phyloP scores from a whole-genome alignment of 768 basidiomycete species.

The Lentinula guzmanii region DNA sequence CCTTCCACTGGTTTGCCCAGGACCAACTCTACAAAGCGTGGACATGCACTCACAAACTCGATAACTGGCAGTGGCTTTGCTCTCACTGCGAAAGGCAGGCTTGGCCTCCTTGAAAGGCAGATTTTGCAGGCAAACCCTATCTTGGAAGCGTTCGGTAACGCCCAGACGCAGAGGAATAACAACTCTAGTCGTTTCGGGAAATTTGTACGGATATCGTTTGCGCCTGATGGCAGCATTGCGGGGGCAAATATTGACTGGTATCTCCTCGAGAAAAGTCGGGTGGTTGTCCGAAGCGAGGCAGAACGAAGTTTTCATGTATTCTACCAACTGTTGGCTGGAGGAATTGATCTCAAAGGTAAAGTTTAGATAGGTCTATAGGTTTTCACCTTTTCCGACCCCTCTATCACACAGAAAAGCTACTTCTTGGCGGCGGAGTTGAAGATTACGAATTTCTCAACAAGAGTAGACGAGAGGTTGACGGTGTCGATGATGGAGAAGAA shows the following conservation, averaged over 20 bases:
- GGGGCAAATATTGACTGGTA: constrained; percentile 99
- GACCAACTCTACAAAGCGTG: constrained; percentile 53
- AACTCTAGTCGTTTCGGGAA: constrained; percentile 99
- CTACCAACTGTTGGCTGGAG: constrained; percentile 88
- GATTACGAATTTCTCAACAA: constrained; percentile 91
- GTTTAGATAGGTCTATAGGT: background rate
- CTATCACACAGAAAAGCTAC: constrained; percentile 49
- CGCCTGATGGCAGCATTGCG: constrained; percentile 88
- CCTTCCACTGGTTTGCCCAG: constrained; percentile 67
- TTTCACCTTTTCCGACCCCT: constrained; percentile 4
- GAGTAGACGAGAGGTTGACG: constrained; percentile 88
- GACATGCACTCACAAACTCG: constrained; percentile 34
- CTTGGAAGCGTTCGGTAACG: constrained; percentile 96
- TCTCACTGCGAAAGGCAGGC: constrained; percentile 61
- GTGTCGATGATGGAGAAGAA: constrained; percentile 87
- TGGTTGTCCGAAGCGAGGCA: constrained; percentile 79
- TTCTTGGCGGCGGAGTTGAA: constrained; percentile 68
- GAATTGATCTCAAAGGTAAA: constrained; percentile 62
- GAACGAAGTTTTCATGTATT: constrained; percentile 97
- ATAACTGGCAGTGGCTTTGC: constrained; percentile 35
- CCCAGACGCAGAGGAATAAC: constrained; percentile 96
- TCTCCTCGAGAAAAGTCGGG: constrained; percentile 93
- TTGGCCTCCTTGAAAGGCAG: constrained; percentile 90
- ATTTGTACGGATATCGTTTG: constrained; percentile 94
- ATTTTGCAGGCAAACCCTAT: constrained; percentile 98